These are phyloP conservation scores for Blepharisma stoltei DNA, from an alignment of 73 alveolate genomes.

Conservation along the genomic window DNA sequence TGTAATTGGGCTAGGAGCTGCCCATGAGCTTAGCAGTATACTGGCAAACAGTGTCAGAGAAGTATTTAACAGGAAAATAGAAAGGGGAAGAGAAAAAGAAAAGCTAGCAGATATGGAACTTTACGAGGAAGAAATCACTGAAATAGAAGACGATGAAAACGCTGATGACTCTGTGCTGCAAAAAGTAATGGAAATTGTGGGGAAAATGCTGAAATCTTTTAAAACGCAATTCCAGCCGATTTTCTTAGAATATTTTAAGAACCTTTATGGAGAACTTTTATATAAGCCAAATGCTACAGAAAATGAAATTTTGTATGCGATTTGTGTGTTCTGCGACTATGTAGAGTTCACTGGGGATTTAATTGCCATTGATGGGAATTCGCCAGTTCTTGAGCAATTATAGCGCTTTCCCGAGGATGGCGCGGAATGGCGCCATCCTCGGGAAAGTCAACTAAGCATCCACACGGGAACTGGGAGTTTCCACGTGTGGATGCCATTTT, in stretches of 20 bases:
- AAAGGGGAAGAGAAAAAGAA: background rate
- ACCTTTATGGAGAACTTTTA: constrained; percentile 19
- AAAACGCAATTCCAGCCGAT: background rate
- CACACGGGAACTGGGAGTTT: no score
- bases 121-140: constrained; percentile 5
- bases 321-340: constrained; percentile 13
- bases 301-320: constrained; percentile 11
- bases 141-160: background rate
- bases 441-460: no score
- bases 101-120: background rate
- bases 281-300: background rate
- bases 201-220: constrained; percentile 8
- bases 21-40: background rate
- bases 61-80: constrained; percentile 10
- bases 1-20: constrained; percentile 24
- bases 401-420: no score
- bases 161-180: background rate
- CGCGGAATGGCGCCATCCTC: no score
- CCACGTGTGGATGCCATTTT: no score
- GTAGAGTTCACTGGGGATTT: constrained; percentile 14
- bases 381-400: constrained; percentile 13
- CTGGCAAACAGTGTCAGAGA: background rate
- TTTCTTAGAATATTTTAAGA: constrained; percentile 4
- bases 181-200: constrained; percentile 21
- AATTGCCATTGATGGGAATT: background rate